phyloP scores from a whole-genome alignment of 2,329 filamentous ascomycete species.

The Trichoderma sp. region DNA sequence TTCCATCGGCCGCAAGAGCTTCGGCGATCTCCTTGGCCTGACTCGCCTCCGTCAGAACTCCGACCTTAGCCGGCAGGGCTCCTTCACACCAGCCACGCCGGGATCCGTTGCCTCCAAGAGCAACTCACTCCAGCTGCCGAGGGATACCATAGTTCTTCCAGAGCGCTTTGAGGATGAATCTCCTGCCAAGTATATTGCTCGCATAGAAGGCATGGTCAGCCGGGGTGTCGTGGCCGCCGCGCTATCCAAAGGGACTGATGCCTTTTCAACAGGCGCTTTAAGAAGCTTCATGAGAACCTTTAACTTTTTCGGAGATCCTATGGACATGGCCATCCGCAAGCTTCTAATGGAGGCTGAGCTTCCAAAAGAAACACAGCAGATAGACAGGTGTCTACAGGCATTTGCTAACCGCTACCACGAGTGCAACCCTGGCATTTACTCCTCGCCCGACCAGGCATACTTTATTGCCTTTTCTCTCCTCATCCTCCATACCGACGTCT shows the following conservation, averaged over 20 bases:
- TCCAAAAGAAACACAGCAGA: slow-evolving; percentile 96
- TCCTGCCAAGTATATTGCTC: slow-evolving; percentile 80
- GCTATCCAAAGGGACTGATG: slow-evolving; percentile 80
- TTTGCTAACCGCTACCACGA: slow-evolving; percentile 97
- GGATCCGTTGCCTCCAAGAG: slow-evolving; percentile 70
- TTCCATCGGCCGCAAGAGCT: slow-evolving; percentile 88
- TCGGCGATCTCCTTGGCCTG: slow-evolving; percentile 82
- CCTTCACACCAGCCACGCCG: slow-evolving; percentile 67
- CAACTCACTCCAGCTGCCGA: slow-evolving; percentile 75
- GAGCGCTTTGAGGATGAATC: slow-evolving; percentile 84
- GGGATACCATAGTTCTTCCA: slow-evolving; percentile 67
- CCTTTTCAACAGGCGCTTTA: slow-evolving; percentile 78
- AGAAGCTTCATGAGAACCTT: slow-evolving; percentile 95
- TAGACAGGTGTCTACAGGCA: slow-evolving; percentile 87
- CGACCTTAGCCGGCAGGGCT: slow-evolving; percentile 67
- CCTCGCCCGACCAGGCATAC: slow-evolving; percentile 89
- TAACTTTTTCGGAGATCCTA: slow-evolving; percentile 91
- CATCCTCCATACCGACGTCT: slow-evolving; percentile 96
- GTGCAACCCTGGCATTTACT: slow-evolving; percentile 95
- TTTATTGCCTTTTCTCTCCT: slow-evolving; percentile 96
- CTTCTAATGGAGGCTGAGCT: slow-evolving; percentile 94
- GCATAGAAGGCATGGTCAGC: slow-evolving; percentile 75
- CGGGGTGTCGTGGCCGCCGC: slow-evolving; percentile 81
- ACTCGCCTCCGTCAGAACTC: slow-evolving; percentile 78
- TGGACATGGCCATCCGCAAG: slow-evolving; percentile 97